Conservation (phyloP, 2,329 filamentous ascomycete genomes). For the Penicillium paneum region DNA sequence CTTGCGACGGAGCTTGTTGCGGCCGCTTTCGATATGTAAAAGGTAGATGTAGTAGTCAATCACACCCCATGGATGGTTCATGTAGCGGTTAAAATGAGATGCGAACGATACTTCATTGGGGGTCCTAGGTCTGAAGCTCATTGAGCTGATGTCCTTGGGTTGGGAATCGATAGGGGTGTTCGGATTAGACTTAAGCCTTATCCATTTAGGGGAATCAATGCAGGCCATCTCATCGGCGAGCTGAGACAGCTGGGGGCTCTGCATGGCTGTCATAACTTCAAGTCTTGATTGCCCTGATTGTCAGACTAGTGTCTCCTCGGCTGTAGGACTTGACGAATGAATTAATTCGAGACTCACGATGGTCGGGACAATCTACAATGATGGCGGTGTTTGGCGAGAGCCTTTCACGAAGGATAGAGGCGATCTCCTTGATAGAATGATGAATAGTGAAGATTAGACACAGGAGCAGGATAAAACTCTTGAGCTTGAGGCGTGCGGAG, state of each 20-base stretch:
- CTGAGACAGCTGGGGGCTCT: neutral
- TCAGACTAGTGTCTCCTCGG: neutral
- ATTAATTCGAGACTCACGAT: slow-evolving; percentile 1
- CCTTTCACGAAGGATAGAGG: neutral
- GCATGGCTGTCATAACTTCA: neutral
- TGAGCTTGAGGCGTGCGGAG: neutral
- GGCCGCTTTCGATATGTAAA: slow-evolving; percentile 21
- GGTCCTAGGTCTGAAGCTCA: neutral
- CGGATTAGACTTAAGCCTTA: neutral
- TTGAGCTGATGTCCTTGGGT: too few species aligned
- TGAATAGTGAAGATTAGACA: neutral
- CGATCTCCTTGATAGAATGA: neutral
- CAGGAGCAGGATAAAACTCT: neutral
- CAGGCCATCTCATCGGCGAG: neutral
- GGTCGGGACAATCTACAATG: neutral
- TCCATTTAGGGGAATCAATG: neutral
- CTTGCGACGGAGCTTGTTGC: slow-evolving; percentile 15
- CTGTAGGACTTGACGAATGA: neutral
- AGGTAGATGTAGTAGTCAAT: slow-evolving; percentile 36
- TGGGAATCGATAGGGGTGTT: neutral
- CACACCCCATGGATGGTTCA: slow-evolving; percentile 30
- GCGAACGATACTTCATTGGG: neutral
- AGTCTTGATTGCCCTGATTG: neutral
- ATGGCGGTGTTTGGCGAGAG: neutral
- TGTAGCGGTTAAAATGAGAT: neutral